These are phyloP conservation scores for Rubroboletus satanas DNA, from an alignment of 768 basidiomycete species.

Conservation along the genomic window DNA sequence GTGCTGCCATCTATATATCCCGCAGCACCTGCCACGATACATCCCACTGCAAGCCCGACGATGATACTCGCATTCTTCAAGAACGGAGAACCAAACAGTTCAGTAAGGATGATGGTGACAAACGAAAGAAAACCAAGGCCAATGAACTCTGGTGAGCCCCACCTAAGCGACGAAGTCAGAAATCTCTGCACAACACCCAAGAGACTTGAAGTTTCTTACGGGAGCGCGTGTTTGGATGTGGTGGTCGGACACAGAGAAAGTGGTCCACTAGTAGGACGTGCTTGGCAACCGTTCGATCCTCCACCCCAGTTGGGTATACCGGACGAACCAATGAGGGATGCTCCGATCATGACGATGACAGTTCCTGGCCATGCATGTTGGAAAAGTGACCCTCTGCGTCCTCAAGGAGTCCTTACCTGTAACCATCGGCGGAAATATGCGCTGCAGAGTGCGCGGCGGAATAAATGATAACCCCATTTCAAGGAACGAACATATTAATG, in stretches of 20 bases:
- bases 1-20: constrained; percentile 71
- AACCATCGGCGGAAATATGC: constrained; percentile 76
- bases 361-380: constrained; percentile 43
- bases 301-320: constrained; percentile 84
- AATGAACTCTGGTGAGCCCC: constrained; percentile 81
- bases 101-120: constrained; percentile 68
- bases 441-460: constrained; percentile 56
- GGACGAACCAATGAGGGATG: constrained; percentile 67
- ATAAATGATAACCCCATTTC: constrained; percentile 79
- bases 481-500: constrained; percentile 72
- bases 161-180: constrained; percentile 35
- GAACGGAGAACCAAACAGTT: constrained; percentile 83
- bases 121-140: constrained; percentile 87
- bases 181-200: background rate
- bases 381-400: background rate
- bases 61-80: constrained; percentile 78
- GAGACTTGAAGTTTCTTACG: constrained; percentile 33
- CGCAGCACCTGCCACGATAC: constrained; percentile 74
- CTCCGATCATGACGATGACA: constrained; percentile 78
- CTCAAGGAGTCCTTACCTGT: constrained; percentile 43
- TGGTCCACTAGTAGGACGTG: constrained; percentile 58
- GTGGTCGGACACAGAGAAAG: constrained; percentile 73
- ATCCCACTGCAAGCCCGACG: constrained; percentile 70
- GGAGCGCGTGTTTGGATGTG: constrained; percentile 63
- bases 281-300: constrained; percentile 68